phyloP scores from a whole-genome alignment of 78 protist genomes.

The Parvularia atlantis region DNA sequence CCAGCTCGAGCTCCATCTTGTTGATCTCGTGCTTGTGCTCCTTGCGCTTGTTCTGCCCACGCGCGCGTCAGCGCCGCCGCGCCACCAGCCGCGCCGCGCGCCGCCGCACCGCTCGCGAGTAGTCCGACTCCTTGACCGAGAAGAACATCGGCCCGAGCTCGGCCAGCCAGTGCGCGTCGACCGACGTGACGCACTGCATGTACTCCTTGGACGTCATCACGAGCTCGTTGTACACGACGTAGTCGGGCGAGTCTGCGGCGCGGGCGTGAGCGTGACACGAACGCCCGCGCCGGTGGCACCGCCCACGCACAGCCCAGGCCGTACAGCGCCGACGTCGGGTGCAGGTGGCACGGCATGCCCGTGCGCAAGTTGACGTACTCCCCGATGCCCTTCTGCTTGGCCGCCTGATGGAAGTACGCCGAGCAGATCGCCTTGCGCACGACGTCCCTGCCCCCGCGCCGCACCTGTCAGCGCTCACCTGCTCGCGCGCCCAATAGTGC shows the following conservation, averaged over 20 bases:
- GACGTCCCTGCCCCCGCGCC: constrained; percentile 73
- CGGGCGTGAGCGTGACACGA: too few species aligned
- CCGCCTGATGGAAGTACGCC: constrained; percentile 85
- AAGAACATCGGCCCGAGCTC: constrained; percentile 81
- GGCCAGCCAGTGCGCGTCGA: constrained; percentile 96
- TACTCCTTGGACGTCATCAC: constrained; percentile 91
- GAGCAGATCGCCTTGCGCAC: constrained; percentile 75
- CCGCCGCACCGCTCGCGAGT: too few species aligned
- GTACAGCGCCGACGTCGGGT: constrained; percentile 87
- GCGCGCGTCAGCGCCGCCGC: too few species aligned
- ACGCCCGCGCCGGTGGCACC: too few species aligned
- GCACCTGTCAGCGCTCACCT: too few species aligned
- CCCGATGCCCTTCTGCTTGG: constrained; percentile 72
- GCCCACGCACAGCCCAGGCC: constrained; percentile 70
- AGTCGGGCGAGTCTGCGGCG: constrained; percentile 95
- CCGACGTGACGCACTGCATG: constrained; percentile 92
- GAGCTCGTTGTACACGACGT: constrained; percentile 96
- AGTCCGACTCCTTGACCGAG: too few species aligned
- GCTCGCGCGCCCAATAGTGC: too few species aligned
- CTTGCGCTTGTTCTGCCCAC: too few species aligned
- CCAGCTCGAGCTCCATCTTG: too few species aligned
- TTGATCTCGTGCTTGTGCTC: too few species aligned
- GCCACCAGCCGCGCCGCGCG: too few species aligned
- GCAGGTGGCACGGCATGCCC: constrained; percentile 91
- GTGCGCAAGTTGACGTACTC: constrained; percentile 90